A percentile compares a stretch with the other conserved stretches of the same genome.
These are phyloP conservation scores for Globisporangium yorkense DNA, from an alignment of 352 stramenopile species.

Conservation along the genomic window DNA sequence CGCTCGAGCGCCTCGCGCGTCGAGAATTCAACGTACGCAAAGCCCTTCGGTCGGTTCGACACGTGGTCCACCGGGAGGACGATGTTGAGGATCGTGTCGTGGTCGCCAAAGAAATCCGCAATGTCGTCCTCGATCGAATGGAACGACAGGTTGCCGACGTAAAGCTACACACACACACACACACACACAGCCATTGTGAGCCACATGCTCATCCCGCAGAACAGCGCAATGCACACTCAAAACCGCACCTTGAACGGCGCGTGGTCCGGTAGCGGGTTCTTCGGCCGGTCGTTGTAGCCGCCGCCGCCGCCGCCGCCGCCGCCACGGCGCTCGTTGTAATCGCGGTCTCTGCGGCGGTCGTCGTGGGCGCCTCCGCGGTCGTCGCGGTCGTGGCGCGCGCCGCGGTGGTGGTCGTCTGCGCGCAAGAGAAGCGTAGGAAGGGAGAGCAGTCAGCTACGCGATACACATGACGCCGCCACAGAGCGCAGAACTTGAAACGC, in stretches of 20 bases:
- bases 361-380: constrained; percentile 25
- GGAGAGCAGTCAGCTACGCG: neutral
- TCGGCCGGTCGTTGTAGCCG: constrained; percentile 32
- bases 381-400: constrained; percentile 18
- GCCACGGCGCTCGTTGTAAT: constrained; percentile 7
- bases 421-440: neutral
- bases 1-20: constrained; percentile 57
- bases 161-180: constrained; percentile 31
- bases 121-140: constrained; percentile 61
- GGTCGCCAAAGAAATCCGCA: constrained; percentile 51
- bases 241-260: constrained; percentile 63
- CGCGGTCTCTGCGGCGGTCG: constrained; percentile 13
- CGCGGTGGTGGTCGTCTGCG: constrained; percentile 23
- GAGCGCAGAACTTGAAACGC: neutral
- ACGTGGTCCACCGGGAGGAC: constrained; percentile 61
- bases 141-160: constrained; percentile 80
- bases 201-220: neutral
- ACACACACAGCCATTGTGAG: neutral
- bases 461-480: neutral
- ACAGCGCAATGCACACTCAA: neutral
- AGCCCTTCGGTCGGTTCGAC: constrained; percentile 67
- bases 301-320: constrained; percentile 22
- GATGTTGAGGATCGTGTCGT: constrained; percentile 56
- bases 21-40: constrained; percentile 82
- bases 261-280: constrained; percentile 74